A percentile compares a stretch with the other conserved stretches of the same genome.
Evolutionary conservation across 1,139 yeast species (phyloP).

Genomic region (Kodamaea sp.): DNA sequence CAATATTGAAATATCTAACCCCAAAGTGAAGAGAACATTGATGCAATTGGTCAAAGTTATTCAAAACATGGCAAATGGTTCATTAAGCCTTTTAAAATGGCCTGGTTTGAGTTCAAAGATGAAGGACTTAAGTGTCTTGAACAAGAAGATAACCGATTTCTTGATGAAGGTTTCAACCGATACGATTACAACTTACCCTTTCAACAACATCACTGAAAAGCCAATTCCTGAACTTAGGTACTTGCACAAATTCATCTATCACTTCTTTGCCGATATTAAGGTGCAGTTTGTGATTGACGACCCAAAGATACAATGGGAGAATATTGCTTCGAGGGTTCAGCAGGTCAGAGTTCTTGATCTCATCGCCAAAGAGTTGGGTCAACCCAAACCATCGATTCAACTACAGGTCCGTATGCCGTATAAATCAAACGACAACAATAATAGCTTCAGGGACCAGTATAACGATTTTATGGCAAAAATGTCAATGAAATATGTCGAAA

Average conservation of each 20-base stretch:
- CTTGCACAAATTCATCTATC: constrained; percentile 66
- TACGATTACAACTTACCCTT: constrained; percentile 28
- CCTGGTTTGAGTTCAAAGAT: constrained; percentile 47
- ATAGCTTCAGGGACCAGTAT: constrained; percentile 49
- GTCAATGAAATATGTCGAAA: constrained; percentile 54
- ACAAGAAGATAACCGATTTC: constrained; percentile 48
- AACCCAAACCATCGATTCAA: constrained; percentile 45
- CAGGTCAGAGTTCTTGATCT: constrained; percentile 31
- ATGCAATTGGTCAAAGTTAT: constrained; percentile 82
- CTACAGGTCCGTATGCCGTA: constrained; percentile 57
- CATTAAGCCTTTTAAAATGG: constrained; percentile 60
- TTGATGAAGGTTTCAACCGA: constrained; percentile 27
- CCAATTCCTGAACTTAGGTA: constrained; percentile 54
- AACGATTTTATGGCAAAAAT: constrained; percentile 77
- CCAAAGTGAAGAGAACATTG: constrained; percentile 65
- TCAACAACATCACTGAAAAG: constrained; percentile 21
- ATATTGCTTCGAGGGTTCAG: constrained; percentile 26
- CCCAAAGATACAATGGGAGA: constrained; percentile 19
- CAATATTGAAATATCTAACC: constrained; percentile 46
- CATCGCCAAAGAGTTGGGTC: constrained; percentile 35
- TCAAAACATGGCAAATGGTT: constrained; percentile 86
- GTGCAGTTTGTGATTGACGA: constrained; percentile 32
- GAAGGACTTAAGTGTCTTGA: constrained; percentile 47
- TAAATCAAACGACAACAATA: constrained; percentile 42
- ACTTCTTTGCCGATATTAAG: constrained; percentile 59